phyloP scores from a whole-genome alignment of 768 basidiomycete genomes.

The Mycena albidolilacea region DNA sequence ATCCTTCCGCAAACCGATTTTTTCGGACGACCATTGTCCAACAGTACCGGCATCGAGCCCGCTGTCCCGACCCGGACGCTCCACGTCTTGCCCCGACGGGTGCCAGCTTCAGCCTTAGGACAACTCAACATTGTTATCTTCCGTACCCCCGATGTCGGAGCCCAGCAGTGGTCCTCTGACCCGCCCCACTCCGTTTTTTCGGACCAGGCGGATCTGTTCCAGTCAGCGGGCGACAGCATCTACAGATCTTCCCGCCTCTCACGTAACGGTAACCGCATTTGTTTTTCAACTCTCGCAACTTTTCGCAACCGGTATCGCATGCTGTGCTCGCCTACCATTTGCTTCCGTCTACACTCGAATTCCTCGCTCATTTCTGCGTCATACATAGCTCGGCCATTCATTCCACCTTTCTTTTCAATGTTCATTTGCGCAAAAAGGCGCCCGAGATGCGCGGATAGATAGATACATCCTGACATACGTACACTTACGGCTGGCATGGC shows the following conservation, averaged over 20 bases:
- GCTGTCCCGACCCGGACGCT: slow-evolving; percentile 4
- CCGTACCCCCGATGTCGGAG: not conserved
- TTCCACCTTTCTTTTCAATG: not conserved
- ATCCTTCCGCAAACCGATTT: slow-evolving; percentile 17
- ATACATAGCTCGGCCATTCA: not conserved
- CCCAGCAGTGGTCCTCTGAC: not conserved
- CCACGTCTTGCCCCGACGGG: not conserved
- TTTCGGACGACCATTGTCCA: slow-evolving; percentile 20
- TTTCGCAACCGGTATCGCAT: not conserved
- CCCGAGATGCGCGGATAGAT: slow-evolving; percentile 9
- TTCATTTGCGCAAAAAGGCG: slow-evolving; percentile 1
- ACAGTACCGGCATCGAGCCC: slow-evolving; percentile 3
- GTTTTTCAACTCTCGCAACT: not conserved
- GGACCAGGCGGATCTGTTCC: not conserved
- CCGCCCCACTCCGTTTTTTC: slow-evolving; percentile 14
- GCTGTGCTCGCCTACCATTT: slow-evolving; percentile 10
- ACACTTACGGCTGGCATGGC: not conserved
- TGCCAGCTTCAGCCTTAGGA: not conserved
- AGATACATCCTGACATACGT: not conserved
- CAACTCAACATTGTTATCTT: not conserved
- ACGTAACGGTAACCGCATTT: slow-evolving; percentile 15
- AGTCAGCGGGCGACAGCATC: not conserved
- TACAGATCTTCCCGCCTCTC: slow-evolving; percentile 13
- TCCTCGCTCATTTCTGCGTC: not conserved
- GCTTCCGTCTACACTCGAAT: not conserved